These are phyloP conservation scores for Trichoderma citrinoviride DNA, from an alignment of 2,329 filamentous ascomycete species.

Conservation along the genomic window DNA sequence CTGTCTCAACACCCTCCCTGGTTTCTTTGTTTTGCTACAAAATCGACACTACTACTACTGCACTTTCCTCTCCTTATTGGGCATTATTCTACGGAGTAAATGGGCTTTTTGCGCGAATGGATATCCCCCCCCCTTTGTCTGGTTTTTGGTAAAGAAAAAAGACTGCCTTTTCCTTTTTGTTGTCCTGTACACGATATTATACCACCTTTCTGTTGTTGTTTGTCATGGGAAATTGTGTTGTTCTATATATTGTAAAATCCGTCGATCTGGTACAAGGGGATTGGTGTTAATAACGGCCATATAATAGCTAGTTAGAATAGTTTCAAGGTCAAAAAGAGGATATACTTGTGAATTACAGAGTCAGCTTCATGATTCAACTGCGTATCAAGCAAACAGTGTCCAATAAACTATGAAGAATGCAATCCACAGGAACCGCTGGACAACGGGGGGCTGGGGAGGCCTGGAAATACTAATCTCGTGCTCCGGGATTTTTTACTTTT, in stretches of 20 bases:
- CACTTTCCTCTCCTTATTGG: not conserved
- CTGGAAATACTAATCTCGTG: too few species aligned
- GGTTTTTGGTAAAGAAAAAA: not conserved
- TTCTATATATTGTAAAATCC: not conserved
- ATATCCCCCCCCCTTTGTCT: not conserved
- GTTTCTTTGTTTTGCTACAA: not conserved
- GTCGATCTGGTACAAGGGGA: not conserved
- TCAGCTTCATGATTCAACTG: too few species aligned
- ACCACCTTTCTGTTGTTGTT: not conserved
- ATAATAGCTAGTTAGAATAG: not conserved
- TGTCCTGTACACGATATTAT: not conserved
- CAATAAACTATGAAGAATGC: too few species aligned
- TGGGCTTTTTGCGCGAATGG: not conserved
- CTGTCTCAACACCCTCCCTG: not conserved
- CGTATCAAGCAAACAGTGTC: too few species aligned
- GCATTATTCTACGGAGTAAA: conserved; percentile 1
- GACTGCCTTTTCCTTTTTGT: not conserved
- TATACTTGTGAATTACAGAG: not conserved
- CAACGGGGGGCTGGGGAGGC: too few species aligned
- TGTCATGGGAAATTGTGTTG: not conserved
- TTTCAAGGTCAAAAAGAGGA: not conserved
- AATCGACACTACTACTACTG: not conserved
- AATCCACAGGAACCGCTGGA: too few species aligned
- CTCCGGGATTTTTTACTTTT: too few species aligned
- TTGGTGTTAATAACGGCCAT: not conserved